Evolutionary conservation across 805 yeast genomes (phyloP), one percentile per base, ranked within the genome.

Genomic region (Ogataea nitratoaversa): DNA sequence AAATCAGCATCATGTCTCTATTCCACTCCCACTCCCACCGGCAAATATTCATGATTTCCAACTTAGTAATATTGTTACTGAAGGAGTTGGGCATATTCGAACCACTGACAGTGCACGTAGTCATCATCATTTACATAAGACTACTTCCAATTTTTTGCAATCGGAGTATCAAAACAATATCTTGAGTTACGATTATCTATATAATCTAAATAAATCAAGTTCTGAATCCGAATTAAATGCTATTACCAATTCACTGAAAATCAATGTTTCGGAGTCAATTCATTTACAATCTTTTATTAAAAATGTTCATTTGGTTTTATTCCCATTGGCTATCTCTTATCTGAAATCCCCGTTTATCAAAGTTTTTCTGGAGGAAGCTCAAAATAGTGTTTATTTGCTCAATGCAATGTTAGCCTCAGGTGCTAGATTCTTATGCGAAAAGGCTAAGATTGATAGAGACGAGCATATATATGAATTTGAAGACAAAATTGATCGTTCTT

Each of bases 371-470:
- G 42, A 43, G 18, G 56, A 54, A 19, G 56, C 62, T 1, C 36
- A 42, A 29, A 67, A 71, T 19, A 84, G 80, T 48, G 65, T 79
- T 0, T 82, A 79, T 53, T 55, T 83, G 11, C 60, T 82, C 33
- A 81, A 84, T 30, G 86, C 87, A 0, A 72, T 82, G 24, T 54
- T 84, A 28, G 85, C 90, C 0, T 81, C 79, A 28, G 89, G 90
- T 5, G 88, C 89, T 0, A 68, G 79, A 31, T 68, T 72, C 13
- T 41, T 58, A 16, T 49, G 52, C 17, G 60, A 57, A 32, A 55
- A 54, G 38, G 54, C 58, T 8, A 41, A 47, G 2, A 47, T 53
- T 5, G 57, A 56, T 30, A 44, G 40, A 30, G 49, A 47, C 7
- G 29, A 29, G 2, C 47, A 46, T 29, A 16, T 46, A n/a, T 18